Evolutionary conservation across 805 yeast genomes (phyloP).

Genomic region (Lipomyces sp.): DNA sequence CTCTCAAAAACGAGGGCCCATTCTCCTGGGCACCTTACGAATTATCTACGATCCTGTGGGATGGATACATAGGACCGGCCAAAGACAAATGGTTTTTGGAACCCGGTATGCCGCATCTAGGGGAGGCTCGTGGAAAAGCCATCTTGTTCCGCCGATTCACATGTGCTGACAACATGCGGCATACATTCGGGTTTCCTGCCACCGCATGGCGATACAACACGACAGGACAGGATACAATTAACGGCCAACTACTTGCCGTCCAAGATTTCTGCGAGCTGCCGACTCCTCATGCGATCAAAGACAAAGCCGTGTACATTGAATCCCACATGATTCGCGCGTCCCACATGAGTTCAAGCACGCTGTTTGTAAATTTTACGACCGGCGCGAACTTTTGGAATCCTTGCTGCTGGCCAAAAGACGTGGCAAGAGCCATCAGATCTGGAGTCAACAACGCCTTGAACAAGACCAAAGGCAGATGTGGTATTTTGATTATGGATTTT

Average conservation of each 20-base stretch:
- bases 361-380: constrained; percentile 73
- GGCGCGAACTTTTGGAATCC: constrained; percentile 74
- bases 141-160: constrained; percentile 67
- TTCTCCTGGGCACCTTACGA: constrained; percentile 69
- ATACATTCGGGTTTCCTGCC: constrained; percentile 68
- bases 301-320: constrained; percentile 62
- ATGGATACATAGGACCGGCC: constrained; percentile 55
- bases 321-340: constrained; percentile 59
- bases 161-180: constrained; percentile 30
- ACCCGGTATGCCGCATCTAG: constrained; percentile 59
- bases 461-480: constrained; percentile 49
- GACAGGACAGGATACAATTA: constrained; percentile 64
- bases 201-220: constrained; percentile 69
- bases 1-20: constrained; percentile 75
- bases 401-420: constrained; percentile 73
- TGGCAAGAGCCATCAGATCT: constrained; percentile 56
- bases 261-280: constrained; percentile 77
- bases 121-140: constrained; percentile 69
- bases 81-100: constrained; percentile 65
- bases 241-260: constrained; percentile 52
- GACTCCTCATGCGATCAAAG: constrained; percentile 56
- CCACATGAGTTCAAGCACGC: constrained; percentile 54
- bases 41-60: constrained; percentile 64
- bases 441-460: constrained; percentile 28
- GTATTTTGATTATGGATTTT: constrained; percentile 71